Base-by-base conservation (phyloP, 1,284 basidiomycete genomes). In the Sphaerobolus stellatus region DNA sequence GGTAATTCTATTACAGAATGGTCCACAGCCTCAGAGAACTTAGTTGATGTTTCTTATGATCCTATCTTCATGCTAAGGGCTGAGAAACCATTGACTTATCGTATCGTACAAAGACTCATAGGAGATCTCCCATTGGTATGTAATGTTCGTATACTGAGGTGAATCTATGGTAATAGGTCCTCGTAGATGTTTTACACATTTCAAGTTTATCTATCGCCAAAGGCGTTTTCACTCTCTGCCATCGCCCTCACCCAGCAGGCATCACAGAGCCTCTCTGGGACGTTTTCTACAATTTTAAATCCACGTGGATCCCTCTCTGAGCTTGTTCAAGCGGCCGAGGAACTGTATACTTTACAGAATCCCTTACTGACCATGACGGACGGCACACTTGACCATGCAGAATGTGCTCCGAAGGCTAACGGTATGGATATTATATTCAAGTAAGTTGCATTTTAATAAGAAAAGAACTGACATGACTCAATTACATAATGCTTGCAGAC, bases 381-480 rank as follows among this genome's bases (percentile, higher is more conserved):
- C 14, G n/a, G 30, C 28, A 41, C 28, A 31, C 29, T 22, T 9
- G 34, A 57, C 20, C 54, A 49, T 18, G 14, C 51, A 14, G 14
- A 11, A 16, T 22, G 24, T 22, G n/a, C 14, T 28, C n/a, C 31
- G 20, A 52, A 9, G 40, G 9, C 40, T n/a, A 30, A 53, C 16
- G 59, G 59, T 7, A 54, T 46, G 13, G 44, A 56, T 16, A 28
- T 60, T 16, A 54, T 58, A 47, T 60, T 60, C 34, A 62, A 66
- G 75, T 76, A 41, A 52, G 62, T 63, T 11, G 14, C 4, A 3
- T 57, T 46, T 25, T 28, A 20, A 6, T 18, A 31, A 13, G 28
- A 16, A 13, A 40, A 18, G 24, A n/a, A n/a, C n/a, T n/a, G n/a
- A 54, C 24, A 52, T 36, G 4, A 34, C 43, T 38, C n/a, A 41